Percentiles rank a stretch among this genome's conserved stretches.
Evolutionary conservation across 768 basidiomycete genomes (phyloP).

Genomic region (Kwoniella bestiolae): DNA sequence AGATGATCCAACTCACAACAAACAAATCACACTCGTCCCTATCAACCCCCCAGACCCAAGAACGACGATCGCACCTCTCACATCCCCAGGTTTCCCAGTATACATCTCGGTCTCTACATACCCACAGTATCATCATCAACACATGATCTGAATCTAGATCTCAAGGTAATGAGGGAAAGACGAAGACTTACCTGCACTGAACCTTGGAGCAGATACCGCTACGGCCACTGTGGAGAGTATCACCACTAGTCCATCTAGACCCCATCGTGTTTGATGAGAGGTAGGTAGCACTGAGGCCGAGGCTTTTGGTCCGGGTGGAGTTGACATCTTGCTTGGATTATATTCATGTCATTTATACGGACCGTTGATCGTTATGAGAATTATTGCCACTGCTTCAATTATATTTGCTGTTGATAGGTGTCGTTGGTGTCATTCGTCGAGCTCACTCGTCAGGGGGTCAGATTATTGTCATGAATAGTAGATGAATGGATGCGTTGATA

Average conservation of each 20-base stretch:
- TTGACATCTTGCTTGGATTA: not conserved
- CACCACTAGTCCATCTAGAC: slow-evolving; percentile 25
- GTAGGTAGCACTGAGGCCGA: slow-evolving; percentile 19
- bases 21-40: slow-evolving; percentile 6
- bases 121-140: not conserved
- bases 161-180: not conserved
- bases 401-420: too few relatives aligned
- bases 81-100: slow-evolving; percentile 35
- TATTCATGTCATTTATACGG: slow-evolving; percentile 2
- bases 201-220: slow-evolving; percentile 29
- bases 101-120: slow-evolving; percentile 31
- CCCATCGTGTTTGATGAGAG: slow-evolving; percentile 35
- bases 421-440: not conserved
- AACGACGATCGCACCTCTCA: slow-evolving; percentile 30
- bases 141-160: not conserved
- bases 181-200: slow-evolving; percentile 27
- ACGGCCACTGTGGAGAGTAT: slow-evolving; percentile 29
- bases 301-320: not conserved
- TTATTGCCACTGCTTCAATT: too few relatives aligned
- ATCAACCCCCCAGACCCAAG: slow-evolving; percentile 21
- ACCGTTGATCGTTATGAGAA: not conserved
- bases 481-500: not conserved
- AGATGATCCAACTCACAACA: slow-evolving; percentile 23
- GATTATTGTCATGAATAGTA: not conserved
- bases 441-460: not conserved